These are phyloP conservation scores for Crataegus laevigata DNA, from an alignment of 306 rosid species.

Conservation along the genomic window DNA sequence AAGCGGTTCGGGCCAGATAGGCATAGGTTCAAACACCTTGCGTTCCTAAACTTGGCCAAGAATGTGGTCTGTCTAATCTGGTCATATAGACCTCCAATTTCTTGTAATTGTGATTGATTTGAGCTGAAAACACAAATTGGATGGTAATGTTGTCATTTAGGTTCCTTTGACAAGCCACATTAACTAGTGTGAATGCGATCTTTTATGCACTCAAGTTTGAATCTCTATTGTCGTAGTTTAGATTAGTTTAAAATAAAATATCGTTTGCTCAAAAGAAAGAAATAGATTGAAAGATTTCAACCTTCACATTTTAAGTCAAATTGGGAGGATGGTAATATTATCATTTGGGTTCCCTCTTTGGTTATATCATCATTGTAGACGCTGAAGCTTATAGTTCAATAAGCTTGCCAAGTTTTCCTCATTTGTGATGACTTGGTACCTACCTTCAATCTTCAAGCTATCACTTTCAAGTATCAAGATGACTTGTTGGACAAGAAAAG, in stretches of 20 bases:
- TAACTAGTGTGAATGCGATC: no score
- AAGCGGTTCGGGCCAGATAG: conserved; percentile 69
- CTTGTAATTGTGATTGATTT: background rate
- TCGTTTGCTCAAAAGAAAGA: no score
- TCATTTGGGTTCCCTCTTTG: background rate
- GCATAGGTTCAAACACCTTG: conserved; percentile 75
- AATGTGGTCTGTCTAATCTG: conserved; percentile 85
- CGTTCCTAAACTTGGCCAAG: conserved; percentile 83
- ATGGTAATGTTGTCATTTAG: background rate
- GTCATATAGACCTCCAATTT: conserved; percentile 37
- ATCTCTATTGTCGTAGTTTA: no score
- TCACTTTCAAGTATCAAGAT: no score
- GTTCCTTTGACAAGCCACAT: background rate
- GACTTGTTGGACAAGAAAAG: no score
- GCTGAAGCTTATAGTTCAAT: conserved; percentile 20
- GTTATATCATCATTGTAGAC: background rate
- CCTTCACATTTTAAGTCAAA: no score
- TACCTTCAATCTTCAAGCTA: no score
- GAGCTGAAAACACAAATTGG: background rate
- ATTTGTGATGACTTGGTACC: no score
- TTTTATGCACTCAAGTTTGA: no score
- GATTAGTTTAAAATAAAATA: no score
- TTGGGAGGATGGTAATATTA: background rate
- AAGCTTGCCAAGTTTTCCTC: no score
- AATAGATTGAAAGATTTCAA: no score